Base-by-base conservation (phyloP, 1,284 basidiomycete genomes). In the Paramarasmius palmivorus region DNA sequence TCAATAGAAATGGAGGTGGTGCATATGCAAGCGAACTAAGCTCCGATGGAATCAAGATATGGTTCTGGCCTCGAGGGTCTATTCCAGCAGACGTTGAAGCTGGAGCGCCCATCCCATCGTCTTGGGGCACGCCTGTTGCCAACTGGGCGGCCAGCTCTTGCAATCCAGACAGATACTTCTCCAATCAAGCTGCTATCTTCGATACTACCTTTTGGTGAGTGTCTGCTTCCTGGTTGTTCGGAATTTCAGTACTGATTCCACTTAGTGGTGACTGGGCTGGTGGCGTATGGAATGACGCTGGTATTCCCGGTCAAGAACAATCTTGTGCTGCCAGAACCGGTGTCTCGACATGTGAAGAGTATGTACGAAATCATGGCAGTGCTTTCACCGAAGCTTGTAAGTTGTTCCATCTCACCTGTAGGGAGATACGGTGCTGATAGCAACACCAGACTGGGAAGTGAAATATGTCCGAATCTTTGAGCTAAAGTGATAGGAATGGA, bases 201-300 rank as follows among this genome's bases (percentile, higher is more conserved):
- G 86, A 92, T 65, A 93, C 89, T 22, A 91, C 90, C 5, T 74
- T 93, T 51, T 92, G 90, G 84, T 86, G 63, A 49, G 82, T 71
- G 29, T 41, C 45, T 61, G 48, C 42, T 59, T 59, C 39, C 26
- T 12, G 26, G 57, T 34, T 39, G 40, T 23, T n/a, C n/a, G n/a
- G n/a, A n/a, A n/a, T n/a, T n/a, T n/a, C n/a, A n/a, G n/a, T n/a
- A n/a, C 32, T 51, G 26, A 37, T 53, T 54, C 56, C 52, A 20
- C 59, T n/a, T 62, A 92, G 92, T 62, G 93, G 93, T 57, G 89
- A 93, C 61, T 95, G 92, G 94, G 93, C 93, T 12, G 84, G 86
- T 48, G 76, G 75, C 40, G 87, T 83, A n/a, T 95, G 93, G 93
- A 73, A 69, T 49, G 58, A 69, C 23, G 72, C 85, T 42, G 88